phyloP scores from a whole-genome alignment of 805 yeast species.

The Spathaspora girioi region DNA sequence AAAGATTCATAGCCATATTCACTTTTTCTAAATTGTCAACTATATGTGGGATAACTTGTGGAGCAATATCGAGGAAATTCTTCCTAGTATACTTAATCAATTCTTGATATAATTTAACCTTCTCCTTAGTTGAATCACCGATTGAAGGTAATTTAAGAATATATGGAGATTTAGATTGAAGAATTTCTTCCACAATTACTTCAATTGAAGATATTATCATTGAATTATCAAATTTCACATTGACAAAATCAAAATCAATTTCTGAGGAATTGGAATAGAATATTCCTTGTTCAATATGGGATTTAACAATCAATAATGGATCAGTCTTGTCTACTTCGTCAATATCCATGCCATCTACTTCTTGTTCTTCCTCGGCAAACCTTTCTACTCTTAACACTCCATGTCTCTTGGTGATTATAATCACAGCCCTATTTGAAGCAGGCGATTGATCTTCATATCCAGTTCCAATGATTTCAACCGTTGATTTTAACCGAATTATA shows the following conservation, averaged over 20 bases:
- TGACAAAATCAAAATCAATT: slow-evolving; percentile 36
- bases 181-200: slow-evolving; percentile 51
- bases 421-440: slow-evolving; percentile 42
- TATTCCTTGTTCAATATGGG: slow-evolving; percentile 82
- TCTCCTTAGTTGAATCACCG: slow-evolving; percentile 46
- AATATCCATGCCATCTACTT: slow-evolving; percentile 6
- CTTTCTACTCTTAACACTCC: slow-evolving; percentile 65
- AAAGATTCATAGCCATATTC: slow-evolving; percentile 45
- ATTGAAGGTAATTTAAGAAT: slow-evolving; percentile 54
- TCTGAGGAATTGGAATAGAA: slow-evolving; percentile 52
- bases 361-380: slow-evolving; percentile 16
- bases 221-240: slow-evolving; percentile 23
- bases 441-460: slow-evolving; percentile 46
- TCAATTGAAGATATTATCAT: slow-evolving; percentile 36
- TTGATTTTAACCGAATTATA: slow-evolving; percentile 52
- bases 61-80: slow-evolving; percentile 42
- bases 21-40: slow-evolving; percentile 30
- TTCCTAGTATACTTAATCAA: slow-evolving; percentile 42
- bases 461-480: slow-evolving; percentile 53
- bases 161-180: slow-evolving; percentile 52
- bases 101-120: slow-evolving; percentile 42
- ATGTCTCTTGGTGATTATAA: slow-evolving; percentile 44
- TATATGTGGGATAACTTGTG: slow-evolving; percentile 33
- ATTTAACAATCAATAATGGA: slow-evolving; percentile 46
- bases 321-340: slow-evolving; percentile 14